These are phyloP conservation scores for Myotisia sp. DNA, from an alignment of 2,329 filamentous ascomycete species.

Conservation along the genomic window DNA sequence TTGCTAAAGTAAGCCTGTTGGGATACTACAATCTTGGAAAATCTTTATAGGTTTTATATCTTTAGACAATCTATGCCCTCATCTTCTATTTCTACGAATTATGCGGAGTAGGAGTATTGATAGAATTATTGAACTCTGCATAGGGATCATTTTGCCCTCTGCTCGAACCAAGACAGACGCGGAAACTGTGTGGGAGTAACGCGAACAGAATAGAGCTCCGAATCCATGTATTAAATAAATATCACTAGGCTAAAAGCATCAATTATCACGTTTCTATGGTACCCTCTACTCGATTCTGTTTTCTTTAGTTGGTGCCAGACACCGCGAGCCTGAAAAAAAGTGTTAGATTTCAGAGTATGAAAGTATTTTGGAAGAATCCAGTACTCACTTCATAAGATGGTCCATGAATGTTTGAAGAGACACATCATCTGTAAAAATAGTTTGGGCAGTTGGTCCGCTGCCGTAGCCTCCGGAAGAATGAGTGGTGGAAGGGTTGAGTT, in stretches of 20 bases:
- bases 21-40: no score
- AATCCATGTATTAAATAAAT: slow-evolving; percentile 2
- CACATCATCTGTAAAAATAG: slow-evolving; percentile 97
- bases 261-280: slow-evolving; percentile 3
- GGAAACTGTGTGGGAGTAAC: no score
- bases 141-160: no score
- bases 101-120: no score
- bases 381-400: slow-evolving; percentile 88
- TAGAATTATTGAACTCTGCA: no score
- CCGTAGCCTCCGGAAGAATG: slow-evolving; percentile 89
- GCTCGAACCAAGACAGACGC: no score
- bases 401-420: slow-evolving; percentile 99
- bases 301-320: slow-evolving; percentile 35
- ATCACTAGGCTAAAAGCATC: slow-evolving; percentile 2
- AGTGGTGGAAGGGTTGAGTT: slow-evolving; percentile 93
- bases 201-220: no score
- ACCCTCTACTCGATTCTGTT: slow-evolving; percentile 1
- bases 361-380: slow-evolving; percentile 8
- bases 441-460: slow-evolving; percentile 82
- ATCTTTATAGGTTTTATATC: no score
- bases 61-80: no score
- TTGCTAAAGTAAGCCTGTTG: no score
- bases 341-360: slow-evolving; percentile 7
- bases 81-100: no score
- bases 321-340: slow-evolving; percentile 36